Percentiles rank a stretch among this genome's conserved stretches.
Evolutionary conservation across 176 grass and related monocot species (phyloP).

Genomic region (Lolium perenne): DNA sequence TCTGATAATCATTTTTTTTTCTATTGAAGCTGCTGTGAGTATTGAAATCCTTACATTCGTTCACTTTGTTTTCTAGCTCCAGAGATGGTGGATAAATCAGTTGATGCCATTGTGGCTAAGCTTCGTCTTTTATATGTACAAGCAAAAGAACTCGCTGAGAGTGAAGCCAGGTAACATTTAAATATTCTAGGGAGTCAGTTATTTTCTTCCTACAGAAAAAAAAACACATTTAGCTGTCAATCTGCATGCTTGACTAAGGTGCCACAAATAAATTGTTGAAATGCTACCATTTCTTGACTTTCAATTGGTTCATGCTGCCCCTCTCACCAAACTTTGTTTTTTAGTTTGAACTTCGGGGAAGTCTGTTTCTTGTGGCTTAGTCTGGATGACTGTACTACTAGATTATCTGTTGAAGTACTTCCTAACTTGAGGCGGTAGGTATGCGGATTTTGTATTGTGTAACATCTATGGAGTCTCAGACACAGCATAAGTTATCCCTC

Average conservation of each 20-base stretch:
- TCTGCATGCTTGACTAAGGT: slow-evolving; percentile 1
- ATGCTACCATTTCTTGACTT: not conserved
- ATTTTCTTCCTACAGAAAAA: not conserved
- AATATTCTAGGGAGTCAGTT: not conserved
- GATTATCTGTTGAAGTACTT: slow-evolving; percentile 27
- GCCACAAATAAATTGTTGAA: slow-evolving; percentile 26
- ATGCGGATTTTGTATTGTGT: not conserved
- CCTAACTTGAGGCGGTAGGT: not conserved
- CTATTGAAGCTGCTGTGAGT: not conserved
- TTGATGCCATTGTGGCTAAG: slow-evolving; percentile 57
- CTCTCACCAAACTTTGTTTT: not conserved
- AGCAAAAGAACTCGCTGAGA: slow-evolving; percentile 84
- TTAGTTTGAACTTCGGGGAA: slow-evolving; percentile 24
- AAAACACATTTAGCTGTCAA: not conserved
- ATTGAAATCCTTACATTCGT: slow-evolving; percentile 44
- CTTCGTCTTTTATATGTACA: slow-evolving; percentile 70
- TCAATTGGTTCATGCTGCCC: slow-evolving; percentile 1
- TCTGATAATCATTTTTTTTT: not conserved
- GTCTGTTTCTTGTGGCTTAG: not conserved
- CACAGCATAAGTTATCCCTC: not conserved
- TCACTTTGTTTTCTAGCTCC: slow-evolving; percentile 69
- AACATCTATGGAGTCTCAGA: slow-evolving; percentile 18
- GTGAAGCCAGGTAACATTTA: slow-evolving; percentile 74
- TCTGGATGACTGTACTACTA: slow-evolving; percentile 3
- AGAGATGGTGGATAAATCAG: slow-evolving; percentile 76